phyloP scores from a whole-genome alignment of 176 grass and related monocot species.

The Saccharum spontaneum region DNA sequence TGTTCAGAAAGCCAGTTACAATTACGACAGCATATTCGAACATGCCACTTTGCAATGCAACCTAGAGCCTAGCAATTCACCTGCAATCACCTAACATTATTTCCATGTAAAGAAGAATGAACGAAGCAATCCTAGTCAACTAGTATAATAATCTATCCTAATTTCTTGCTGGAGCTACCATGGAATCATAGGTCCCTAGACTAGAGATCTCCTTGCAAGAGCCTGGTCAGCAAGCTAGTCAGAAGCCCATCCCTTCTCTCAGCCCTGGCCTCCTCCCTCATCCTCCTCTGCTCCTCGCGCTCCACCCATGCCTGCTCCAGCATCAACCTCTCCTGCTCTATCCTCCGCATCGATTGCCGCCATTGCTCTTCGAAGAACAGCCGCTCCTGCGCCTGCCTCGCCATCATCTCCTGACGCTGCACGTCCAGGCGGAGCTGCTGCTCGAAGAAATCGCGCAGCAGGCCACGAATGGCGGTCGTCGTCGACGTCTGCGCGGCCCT shows the following conservation, averaged over 20 bases:
- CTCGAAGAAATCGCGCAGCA: slow-evolving; percentile 70
- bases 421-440: slow-evolving; percentile 74
- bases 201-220: slow-evolving; percentile 68
- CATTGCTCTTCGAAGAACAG: slow-evolving; percentile 67
- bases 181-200: background rate
- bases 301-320: slow-evolving; percentile 78
- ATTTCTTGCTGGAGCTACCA: background rate
- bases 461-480: slow-evolving; percentile 39
- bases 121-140: slow-evolving; percentile 16
- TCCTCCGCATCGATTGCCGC: slow-evolving; percentile 74
- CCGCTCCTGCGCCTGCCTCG: slow-evolving; percentile 61
- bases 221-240: slow-evolving; percentile 57
- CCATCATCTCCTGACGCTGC: slow-evolving; percentile 71
- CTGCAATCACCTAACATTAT: background rate
- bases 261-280: slow-evolving; percentile 65
- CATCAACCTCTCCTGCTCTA: slow-evolving; percentile 81
- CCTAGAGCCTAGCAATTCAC: background rate
- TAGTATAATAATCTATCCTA: background rate
- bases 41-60: slow-evolving; percentile 19
- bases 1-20: background rate
- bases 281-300: slow-evolving; percentile 90
- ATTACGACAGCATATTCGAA: background rate
- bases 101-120: slow-evolving; percentile 15
- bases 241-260: slow-evolving; percentile 69
- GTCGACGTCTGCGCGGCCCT: slow-evolving; percentile 25